Base-by-base conservation (phyloP, 257 asterid genomes). In the Paraleonurus japonicus region DNA sequence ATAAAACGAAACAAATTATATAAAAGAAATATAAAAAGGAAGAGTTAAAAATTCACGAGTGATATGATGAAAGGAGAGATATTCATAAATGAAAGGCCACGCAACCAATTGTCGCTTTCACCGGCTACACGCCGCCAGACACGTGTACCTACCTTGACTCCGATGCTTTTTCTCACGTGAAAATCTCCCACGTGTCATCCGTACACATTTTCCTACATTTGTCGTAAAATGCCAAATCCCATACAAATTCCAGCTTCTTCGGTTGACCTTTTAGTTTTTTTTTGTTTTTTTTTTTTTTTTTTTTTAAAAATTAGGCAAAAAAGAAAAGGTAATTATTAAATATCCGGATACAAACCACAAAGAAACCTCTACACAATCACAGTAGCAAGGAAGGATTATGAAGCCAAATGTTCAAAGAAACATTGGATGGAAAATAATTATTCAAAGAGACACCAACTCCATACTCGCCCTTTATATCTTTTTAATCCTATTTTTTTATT, bases 51-150 rank as follows among this genome's bases (percentile, higher is more conserved):
- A 68, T 11, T 45, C 58, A 61, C 61, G 54, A 20, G 67, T 22
- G 65, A 63, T 32, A 66, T 54, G 30, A 71, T 41, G 23, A 20
- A 48, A 58, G 70, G 59, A 57, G 15, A n/a, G 53, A 11, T 61
- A 81, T 81, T 82, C 80, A 74, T 30, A 61, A 16, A 60, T 51
- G 12, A 57, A 16, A n/a, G 6, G 61, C 77, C 81, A 78, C 78
- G 82, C 62, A 54, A 65, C 67, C 78, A 53, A 69, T 19, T 65
- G 73, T 84, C 80, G 76, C 63, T 60, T 17, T 72, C 81, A 20
- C 23, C 55, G 59, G 61, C 74, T 33, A 64, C 69, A 69, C 47
- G 80, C 80, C 83, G 71, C 76, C 79, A 48, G 61, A 69, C 79
- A 72, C 79, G 82, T 74, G 79, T 74, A 73, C 76, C 68, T 37